A percentile compares a stretch with the other conserved stretches of the same genome.
Evolutionary conservation across 2,329 filamentous ascomycete genomes (phyloP).

Genomic region (Pseudogymnoascus verrucosus): DNA sequence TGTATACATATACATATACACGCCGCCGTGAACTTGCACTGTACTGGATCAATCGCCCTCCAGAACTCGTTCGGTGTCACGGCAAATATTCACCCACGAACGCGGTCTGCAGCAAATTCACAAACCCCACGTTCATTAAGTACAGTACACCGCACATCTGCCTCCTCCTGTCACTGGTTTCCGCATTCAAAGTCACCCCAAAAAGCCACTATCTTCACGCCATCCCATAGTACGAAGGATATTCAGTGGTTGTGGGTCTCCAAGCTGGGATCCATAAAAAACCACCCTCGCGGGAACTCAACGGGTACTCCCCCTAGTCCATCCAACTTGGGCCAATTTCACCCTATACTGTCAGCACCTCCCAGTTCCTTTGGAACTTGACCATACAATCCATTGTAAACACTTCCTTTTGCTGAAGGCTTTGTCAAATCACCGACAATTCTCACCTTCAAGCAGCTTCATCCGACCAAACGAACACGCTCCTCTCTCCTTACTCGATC

Average conservation of each 20-base stretch:
- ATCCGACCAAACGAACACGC: not conserved
- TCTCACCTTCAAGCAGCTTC: not conserved
- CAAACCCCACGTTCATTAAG: not conserved
- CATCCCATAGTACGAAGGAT: not conserved
- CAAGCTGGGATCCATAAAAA: not conserved
- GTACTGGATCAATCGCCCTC: not conserved
- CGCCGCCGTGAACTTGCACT: not conserved
- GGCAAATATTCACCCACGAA: not conserved
- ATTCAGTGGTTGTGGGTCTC: not conserved
- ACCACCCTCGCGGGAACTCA: not conserved
- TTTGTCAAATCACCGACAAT: conserved; percentile 4
- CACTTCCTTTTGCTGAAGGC: conserved; percentile 10
- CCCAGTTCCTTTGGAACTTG: conserved; percentile 15
- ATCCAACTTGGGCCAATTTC: conserved; percentile 6
- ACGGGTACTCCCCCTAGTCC: conserved; percentile 1
- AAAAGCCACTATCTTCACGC: not conserved
- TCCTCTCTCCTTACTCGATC: conserved; percentile 14
- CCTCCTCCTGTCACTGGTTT: not conserved
- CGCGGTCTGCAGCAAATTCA: not conserved
- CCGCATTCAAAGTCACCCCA: not conserved
- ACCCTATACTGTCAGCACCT: conserved; percentile 6
- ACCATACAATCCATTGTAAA: conserved; percentile 13
- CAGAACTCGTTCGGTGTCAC: not conserved
- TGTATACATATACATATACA: not conserved
- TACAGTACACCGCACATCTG: not conserved